These are phyloP conservation scores for Croton laevigatus DNA, from an alignment of 441 rosid genomes.

Conservation along the genomic window DNA sequence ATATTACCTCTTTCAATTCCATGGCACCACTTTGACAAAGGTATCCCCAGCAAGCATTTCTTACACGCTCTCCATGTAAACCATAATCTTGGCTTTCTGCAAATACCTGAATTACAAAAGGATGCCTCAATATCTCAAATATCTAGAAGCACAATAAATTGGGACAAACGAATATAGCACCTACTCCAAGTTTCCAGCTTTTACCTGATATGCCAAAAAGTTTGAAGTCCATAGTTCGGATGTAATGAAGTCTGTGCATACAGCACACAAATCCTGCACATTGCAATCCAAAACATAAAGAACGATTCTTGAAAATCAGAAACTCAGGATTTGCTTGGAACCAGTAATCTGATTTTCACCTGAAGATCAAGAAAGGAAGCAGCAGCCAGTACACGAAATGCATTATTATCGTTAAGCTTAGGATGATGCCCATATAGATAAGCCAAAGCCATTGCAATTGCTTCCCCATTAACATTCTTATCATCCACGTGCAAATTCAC, in stretches of 20 bases:
- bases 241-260: conserved; percentile 88
- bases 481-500: conserved; percentile 84
- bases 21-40: conserved; percentile 93
- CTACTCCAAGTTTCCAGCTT: neutral
- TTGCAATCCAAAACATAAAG: conserved; percentile 3
- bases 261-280: conserved; percentile 84
- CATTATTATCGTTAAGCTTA: conserved; percentile 81
- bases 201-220: conserved; percentile 91
- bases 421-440: conserved; percentile 86
- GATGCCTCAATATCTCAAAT: conserved; percentile 3
- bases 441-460: conserved; percentile 79
- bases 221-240: conserved; percentile 89
- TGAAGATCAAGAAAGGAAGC: conserved; percentile 97
- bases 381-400: conserved; percentile 93
- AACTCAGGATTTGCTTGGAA: neutral
- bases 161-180: neutral
- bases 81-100: conserved; percentile 98
- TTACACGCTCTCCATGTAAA: conserved; percentile 92
- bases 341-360: conserved; percentile 32
- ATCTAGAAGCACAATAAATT: neutral
- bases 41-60: conserved; percentile 95
- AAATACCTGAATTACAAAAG: conserved; percentile 58
- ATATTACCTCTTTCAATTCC: conserved; percentile 80
- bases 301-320: neutral
- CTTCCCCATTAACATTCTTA: conserved; percentile 82